Percentiles rank a stretch among this genome's conserved stretches.
These are phyloP conservation scores for Hypocrella siamensis DNA, from an alignment of 2,329 filamentous ascomycete species.

Conservation along the genomic window DNA sequence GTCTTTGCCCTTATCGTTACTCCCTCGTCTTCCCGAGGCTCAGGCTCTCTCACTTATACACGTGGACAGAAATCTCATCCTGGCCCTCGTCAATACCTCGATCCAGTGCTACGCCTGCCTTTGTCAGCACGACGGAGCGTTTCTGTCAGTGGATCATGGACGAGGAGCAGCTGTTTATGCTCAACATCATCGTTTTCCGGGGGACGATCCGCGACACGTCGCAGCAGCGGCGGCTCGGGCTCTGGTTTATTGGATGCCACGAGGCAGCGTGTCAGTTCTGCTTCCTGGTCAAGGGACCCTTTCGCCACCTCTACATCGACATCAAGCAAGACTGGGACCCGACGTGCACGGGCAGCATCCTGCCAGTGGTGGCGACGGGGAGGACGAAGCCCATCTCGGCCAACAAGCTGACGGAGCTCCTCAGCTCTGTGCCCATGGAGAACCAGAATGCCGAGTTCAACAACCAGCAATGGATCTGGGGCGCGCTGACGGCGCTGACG, in stretches of 20 bases:
- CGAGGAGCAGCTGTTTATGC: conserved; percentile 1
- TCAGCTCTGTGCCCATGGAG: conserved; percentile 4
- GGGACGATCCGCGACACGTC: conserved; percentile 5
- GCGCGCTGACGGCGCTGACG: conserved; percentile 3
- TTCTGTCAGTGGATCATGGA: too few species aligned
- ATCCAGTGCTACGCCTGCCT: too few species aligned
- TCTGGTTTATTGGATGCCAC: conserved; percentile 4
- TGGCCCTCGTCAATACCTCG: too few species aligned
- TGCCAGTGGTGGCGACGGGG: conserved; percentile 5
- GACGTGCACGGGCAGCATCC: conserved; percentile 4
- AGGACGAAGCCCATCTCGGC: conserved; percentile 4
- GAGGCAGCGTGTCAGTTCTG: conserved; percentile 4
- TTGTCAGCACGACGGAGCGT: too few species aligned
- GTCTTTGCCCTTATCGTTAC: too few species aligned
- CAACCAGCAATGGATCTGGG: conserved; percentile 6
- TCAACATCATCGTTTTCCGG: conserved; percentile 6
- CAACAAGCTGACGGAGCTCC: conserved; percentile 1
- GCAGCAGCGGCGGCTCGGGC: conserved; percentile 5
- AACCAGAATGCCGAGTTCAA: conserved; percentile 6
- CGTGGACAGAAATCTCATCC: too few species aligned
- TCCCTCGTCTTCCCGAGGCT: too few species aligned
- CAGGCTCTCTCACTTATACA: too few species aligned
- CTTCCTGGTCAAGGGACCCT: conserved; percentile 3
- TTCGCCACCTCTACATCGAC: conserved; percentile 4
- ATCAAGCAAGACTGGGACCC: conserved; percentile 5